phyloP scores from a whole-genome alignment of 768 basidiomycete genomes.

The Strobilomyces dryophilus region DNA sequence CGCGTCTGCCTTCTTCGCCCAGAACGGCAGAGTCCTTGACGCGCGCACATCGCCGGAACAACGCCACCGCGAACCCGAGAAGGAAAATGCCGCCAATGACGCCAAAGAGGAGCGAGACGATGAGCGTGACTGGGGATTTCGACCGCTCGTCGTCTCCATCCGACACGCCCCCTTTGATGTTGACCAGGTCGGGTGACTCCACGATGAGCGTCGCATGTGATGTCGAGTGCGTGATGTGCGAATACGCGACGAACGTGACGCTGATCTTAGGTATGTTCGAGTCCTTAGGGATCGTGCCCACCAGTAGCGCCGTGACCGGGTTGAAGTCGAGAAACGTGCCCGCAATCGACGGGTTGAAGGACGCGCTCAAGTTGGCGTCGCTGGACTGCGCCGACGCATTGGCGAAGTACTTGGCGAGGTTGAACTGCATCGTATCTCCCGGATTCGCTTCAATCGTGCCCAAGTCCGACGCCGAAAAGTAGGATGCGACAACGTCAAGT shows the following conservation, averaged over 20 bases:
- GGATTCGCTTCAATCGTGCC: slow-evolving; percentile 53
- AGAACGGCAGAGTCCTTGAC: slow-evolving; percentile 58
- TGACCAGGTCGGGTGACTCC: slow-evolving; percentile 37
- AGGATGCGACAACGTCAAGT: slow-evolving; percentile 66
- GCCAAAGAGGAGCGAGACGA: slow-evolving; percentile 59
- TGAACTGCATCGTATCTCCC: slow-evolving; percentile 48
- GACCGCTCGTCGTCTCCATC: slow-evolving; percentile 40
- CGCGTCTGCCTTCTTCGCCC: slow-evolving; percentile 54
- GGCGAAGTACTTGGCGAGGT: slow-evolving; percentile 53
- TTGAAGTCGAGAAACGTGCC: slow-evolving; percentile 54
- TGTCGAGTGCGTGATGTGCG: slow-evolving; percentile 59
- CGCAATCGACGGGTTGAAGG: slow-evolving; percentile 49
- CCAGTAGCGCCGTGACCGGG: slow-evolving; percentile 38
- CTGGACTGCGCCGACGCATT: slow-evolving; percentile 37
- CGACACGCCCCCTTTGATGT: slow-evolving; percentile 31
- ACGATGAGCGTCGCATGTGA: slow-evolving; percentile 62
- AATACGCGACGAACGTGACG: slow-evolving; percentile 67
- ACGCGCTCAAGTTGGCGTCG: slow-evolving; percentile 51
- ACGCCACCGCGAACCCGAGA: slow-evolving; percentile 52
- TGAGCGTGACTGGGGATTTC: slow-evolving; percentile 50
- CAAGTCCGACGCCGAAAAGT: slow-evolving; percentile 57
- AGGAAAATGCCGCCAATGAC: slow-evolving; percentile 54
- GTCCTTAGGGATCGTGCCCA: slow-evolving; percentile 52
- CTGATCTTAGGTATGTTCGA: slow-evolving; percentile 40
- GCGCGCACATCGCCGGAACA: slow-evolving; percentile 50